Evolutionary conservation across 2,329 filamentous ascomycete genomes (phyloP), one percentile per base, ranked within the genome.

Genomic region (Neodidymelliopsis sp.): DNA sequence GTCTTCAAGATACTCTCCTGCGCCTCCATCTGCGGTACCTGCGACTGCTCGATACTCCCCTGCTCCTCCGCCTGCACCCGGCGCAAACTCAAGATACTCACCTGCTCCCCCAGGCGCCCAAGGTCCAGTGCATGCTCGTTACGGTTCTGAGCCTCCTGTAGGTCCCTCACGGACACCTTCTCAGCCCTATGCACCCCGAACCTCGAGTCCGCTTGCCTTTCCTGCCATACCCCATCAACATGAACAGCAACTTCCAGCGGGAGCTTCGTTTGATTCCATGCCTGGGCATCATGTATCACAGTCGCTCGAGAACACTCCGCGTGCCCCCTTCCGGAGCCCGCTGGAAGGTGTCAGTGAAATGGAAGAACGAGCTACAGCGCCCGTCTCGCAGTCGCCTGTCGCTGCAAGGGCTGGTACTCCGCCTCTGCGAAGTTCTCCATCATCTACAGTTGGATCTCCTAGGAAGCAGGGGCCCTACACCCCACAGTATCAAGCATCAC

Each of bases 201-300:
- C 83, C 6, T 86, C 84, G n/a, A 86, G 84, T 66, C 84, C 84
- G 12, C 74, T 87, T 12, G 84, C 84, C 23, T 79, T 81, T 38
- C 80, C 76, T 39, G 70, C 73, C 23, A 36, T 47, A 34, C 66
- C 72, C 19, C 70, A 74, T 9, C 69, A 69, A 10, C 57, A 59
- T 4, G 55, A 63, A 16, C 55, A 62, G 24, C 39, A 30, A 34
- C 18, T 31, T 9, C 28, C 24, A 23, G 46, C 35, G 28, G 41
- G 38, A 23, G n/a, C 31, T 16, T 10, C 37, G 11, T 31, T 31
- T 18, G 49, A 47, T 15, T 18, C 37, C 13, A 6, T 42, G 1
- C 4, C 54, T 13, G 53, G 46, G 10, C 69, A 70, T 36, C 65
- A 69, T 41, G 16, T 57, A 15, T 63, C 64, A 31, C 65, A 67